A percentile compares a stretch with the other conserved stretches of the same genome.
phyloP scores from a whole-genome alignment of 768 basidiomycete species.

The Lyophyllum semitale region DNA sequence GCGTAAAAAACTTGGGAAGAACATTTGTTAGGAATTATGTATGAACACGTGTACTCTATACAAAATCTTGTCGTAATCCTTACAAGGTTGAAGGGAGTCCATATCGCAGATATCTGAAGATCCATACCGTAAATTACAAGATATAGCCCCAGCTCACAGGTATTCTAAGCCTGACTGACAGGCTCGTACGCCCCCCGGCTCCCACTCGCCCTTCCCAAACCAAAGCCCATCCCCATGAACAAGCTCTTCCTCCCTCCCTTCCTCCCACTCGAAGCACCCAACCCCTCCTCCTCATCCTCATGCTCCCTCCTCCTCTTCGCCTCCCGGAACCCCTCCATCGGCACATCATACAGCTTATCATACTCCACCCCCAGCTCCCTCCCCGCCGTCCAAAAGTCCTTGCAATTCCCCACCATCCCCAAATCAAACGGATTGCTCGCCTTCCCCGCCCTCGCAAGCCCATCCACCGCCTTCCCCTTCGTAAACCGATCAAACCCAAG shows the following conservation, averaged over 20 bases:
- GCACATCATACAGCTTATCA: slow-evolving; percentile 86
- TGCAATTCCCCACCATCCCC: slow-evolving; percentile 77
- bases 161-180: slow-evolving; percentile 54
- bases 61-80: no score
- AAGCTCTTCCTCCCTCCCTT: slow-evolving; percentile 47
- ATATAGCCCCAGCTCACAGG: background rate
- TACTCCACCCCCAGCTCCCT: slow-evolving; percentile 89
- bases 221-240: slow-evolving; percentile 62
- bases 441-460: slow-evolving; percentile 73
- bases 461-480: slow-evolving; percentile 84
- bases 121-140: slow-evolving; percentile 1
- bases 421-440: slow-evolving; percentile 92
- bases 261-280: slow-evolving; percentile 21
- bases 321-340: slow-evolving; percentile 79
- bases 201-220: slow-evolving; percentile 49
- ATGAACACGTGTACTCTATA: no score
- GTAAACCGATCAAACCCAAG: slow-evolving; percentile 95
- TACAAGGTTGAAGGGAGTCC: no score
- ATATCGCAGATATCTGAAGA: background rate
- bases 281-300: slow-evolving; percentile 58
- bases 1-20: no score
- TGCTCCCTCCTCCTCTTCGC: slow-evolving; percentile 61
- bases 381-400: slow-evolving; percentile 93
- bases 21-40: no score
- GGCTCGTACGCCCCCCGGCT: slow-evolving; percentile 66